These are phyloP conservation scores for Suhomyces yuchorum DNA, from an alignment of 1,139 yeast genomes.

Conservation along the genomic window DNA sequence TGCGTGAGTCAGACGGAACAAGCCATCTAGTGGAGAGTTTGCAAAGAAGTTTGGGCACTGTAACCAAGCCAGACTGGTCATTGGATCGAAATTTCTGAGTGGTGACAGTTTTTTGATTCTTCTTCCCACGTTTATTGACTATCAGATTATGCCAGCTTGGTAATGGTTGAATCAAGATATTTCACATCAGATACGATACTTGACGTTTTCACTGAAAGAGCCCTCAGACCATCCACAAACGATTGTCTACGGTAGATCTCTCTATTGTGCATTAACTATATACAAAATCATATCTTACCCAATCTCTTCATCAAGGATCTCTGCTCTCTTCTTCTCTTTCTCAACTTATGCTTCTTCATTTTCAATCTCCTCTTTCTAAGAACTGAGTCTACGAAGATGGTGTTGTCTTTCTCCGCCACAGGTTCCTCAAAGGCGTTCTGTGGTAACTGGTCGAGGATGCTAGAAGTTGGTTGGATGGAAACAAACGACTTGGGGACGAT, in stretches of 20 bases:
- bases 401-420: conserved; percentile 19
- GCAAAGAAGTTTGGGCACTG: no score
- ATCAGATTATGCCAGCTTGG: no score
- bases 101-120: no score
- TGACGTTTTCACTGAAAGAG: no score
- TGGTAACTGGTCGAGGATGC: conserved; percentile 13
- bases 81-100: no score
- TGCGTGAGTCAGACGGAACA: no score
- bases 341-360: conserved; percentile 73
- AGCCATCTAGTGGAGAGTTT: no score
- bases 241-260: neutral
- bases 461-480: conserved; percentile 8
- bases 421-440: conserved; percentile 7
- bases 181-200: no score
- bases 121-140: no score
- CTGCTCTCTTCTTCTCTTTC: conserved; percentile 70
- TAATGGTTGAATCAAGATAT: no score
- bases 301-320: conserved; percentile 60
- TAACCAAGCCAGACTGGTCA: no score
- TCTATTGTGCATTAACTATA: conserved; percentile 6
- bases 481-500: neutral
- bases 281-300: conserved; percentile 39
- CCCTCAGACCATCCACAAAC: no score
- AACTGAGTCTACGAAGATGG: conserved; percentile 57
- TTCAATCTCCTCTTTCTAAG: conserved; percentile 68